Conservation (phyloP, 352 stramenopile species). For the Peronospora destructor region DNA sequence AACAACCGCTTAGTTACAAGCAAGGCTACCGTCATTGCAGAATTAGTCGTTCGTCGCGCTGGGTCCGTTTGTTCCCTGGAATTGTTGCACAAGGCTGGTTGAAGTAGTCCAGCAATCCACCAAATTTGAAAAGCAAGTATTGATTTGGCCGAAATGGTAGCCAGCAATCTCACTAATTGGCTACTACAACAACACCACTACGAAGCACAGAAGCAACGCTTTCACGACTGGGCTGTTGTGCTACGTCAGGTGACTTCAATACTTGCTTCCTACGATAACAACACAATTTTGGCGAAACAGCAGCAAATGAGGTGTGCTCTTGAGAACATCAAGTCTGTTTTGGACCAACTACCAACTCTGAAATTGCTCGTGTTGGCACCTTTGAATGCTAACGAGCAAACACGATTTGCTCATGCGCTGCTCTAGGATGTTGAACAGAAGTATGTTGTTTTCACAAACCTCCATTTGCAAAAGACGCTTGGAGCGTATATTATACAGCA, state of each 20-base stretch:
- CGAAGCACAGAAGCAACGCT: conserved; percentile 36
- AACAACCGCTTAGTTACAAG: conserved; percentile 9
- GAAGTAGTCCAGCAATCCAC: conserved; percentile 4
- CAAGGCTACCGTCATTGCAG: conserved; percentile 24
- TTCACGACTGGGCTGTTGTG: conserved; percentile 42
- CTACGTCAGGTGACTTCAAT: conserved; percentile 29
- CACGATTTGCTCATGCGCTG: conserved; percentile 11
- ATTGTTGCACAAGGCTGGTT: conserved; percentile 33
- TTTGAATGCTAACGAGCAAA: conserved; percentile 2
- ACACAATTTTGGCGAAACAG: conserved; percentile 3
- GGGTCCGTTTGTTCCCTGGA: conserved; percentile 32
- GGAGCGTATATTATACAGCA: too few species aligned
- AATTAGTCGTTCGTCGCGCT: conserved; percentile 30
- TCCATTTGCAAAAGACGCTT: too few species aligned
- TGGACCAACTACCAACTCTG: conserved; percentile 38
- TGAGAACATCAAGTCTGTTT: conserved; percentile 26
- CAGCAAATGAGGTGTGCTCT: conserved; percentile 22
- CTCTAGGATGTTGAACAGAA: conserved; percentile 30
- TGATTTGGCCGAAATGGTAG: conserved; percentile 32
- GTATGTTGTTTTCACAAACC: too few species aligned
- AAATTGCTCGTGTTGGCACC: conserved; percentile 36
- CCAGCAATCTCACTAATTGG: conserved; percentile 22
- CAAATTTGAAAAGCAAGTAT: conserved; percentile 6
- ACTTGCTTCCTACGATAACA: conserved; percentile 12
- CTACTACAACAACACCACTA: conserved; percentile 44